These are phyloP conservation scores for Beta macrorhiza DNA, from an alignment of 179 eudicot species.

Conservation along the genomic window DNA sequence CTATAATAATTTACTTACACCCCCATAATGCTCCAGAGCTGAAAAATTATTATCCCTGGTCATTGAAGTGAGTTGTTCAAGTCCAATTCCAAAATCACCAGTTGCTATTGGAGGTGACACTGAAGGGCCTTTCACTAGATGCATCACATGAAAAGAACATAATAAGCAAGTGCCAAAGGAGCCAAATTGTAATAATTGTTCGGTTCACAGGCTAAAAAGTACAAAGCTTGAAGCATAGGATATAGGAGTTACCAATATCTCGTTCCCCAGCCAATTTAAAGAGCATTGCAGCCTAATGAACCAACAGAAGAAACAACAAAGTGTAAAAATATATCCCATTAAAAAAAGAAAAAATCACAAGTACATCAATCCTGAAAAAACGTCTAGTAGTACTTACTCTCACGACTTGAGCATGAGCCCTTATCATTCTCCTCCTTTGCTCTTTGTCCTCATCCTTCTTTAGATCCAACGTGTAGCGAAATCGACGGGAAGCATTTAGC, in stretches of 20 bases:
- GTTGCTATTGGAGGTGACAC: constrained; percentile 52
- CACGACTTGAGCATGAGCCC: constrained; percentile 96
- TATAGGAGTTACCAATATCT: constrained; percentile 55
- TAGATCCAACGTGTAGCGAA: constrained; percentile 86
- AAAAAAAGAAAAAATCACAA: neutral
- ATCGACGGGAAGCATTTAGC: constrained; percentile 91
- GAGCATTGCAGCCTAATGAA: constrained; percentile 83
- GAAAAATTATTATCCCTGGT: constrained; percentile 60
- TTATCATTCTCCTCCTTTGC: constrained; percentile 70
- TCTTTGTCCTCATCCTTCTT: constrained; percentile 74
- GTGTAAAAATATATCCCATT: neutral
- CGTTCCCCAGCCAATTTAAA: constrained; percentile 89
- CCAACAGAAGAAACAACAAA: constrained; percentile 17
- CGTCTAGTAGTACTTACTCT: constrained; percentile 44
- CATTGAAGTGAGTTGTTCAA: constrained; percentile 73
- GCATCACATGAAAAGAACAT: constrained; percentile 10
- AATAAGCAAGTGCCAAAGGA: constrained; percentile 1
- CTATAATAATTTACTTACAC: constrained; percentile 47
- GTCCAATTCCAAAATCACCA: constrained; percentile 61
- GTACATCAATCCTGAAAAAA: neutral
- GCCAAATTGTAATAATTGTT: neutral
- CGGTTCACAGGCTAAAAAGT: neutral
- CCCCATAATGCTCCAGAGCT: constrained; percentile 69
- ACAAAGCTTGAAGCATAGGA: constrained; percentile 3
- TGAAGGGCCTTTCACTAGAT: constrained; percentile 45